These are phyloP conservation scores for Pycnococcus provasolii DNA, from an alignment of 139 green algal genomes.

Conservation along the genomic window DNA sequence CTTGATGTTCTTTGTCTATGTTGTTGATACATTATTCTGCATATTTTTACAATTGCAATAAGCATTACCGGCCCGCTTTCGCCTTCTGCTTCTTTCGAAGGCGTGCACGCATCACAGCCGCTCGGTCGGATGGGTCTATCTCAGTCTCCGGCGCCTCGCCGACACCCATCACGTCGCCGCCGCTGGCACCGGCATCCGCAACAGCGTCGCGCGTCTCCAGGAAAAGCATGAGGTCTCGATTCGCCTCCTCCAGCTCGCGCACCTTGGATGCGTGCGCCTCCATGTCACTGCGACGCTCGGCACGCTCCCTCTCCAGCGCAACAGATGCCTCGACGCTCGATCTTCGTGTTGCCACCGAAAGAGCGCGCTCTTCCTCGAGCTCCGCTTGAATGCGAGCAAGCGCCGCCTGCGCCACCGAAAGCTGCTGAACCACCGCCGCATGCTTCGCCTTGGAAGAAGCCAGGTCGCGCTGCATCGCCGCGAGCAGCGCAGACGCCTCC, in stretches of 20 bases:
- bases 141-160: too few relatives aligned
- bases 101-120: too few relatives aligned
- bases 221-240: constrained; percentile 34
- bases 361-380: neutral
- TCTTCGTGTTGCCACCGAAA: constrained; percentile 25
- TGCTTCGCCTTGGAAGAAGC: neutral
- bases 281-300: neutral
- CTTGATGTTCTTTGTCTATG: too few relatives aligned
- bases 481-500: neutral
- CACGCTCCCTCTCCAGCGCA: neutral
- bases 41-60: too few relatives aligned
- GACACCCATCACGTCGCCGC: too few relatives aligned
- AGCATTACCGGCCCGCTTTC: too few relatives aligned
- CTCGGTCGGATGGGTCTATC: too few relatives aligned
- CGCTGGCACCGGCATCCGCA: too few relatives aligned
- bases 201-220: constrained; percentile 10
- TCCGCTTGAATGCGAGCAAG: neutral
- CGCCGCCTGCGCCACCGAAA: neutral
- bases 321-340: constrained; percentile 33
- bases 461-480: neutral
- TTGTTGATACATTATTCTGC: too few relatives aligned
- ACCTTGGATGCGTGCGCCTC: constrained; percentile 3
- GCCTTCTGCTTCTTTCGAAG: too few relatives aligned
- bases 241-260: constrained; percentile 25
- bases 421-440: neutral